phyloP scores from a whole-genome alignment of 345 rosid genomes.

The Ceriops zippeliana region DNA sequence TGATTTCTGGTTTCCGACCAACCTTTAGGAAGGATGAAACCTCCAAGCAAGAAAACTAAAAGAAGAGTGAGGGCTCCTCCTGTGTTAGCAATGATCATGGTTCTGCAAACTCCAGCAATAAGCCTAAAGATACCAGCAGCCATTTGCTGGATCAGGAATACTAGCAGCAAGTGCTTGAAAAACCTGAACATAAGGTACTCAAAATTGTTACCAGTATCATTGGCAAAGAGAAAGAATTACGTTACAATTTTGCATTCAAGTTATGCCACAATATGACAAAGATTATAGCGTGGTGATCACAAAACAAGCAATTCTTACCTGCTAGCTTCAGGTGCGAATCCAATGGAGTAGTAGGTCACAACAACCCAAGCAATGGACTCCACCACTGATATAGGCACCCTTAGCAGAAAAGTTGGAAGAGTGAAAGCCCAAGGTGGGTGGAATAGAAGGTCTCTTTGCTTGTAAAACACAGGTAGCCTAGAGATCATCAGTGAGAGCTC shows the following conservation, averaged over 20 bases:
- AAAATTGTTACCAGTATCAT: no score
- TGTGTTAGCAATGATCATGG: constrained; percentile 44
- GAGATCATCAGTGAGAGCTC: constrained; percentile 40
- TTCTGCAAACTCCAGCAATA: constrained; percentile 42
- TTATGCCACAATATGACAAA: no score
- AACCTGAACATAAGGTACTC: constrained; percentile 33
- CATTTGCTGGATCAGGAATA: constrained; percentile 34
- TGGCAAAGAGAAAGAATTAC: no score
- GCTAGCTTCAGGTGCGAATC: constrained; percentile 39
- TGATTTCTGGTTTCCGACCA: not conserved
- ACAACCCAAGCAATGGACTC: constrained; percentile 41
- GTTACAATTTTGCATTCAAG: no score
- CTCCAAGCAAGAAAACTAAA: constrained; percentile 50
- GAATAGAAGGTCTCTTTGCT: constrained; percentile 37
- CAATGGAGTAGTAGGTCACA: constrained; percentile 50
- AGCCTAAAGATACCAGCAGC: constrained; percentile 24
- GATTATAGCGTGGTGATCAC: no score
- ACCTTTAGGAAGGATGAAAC: constrained; percentile 41
- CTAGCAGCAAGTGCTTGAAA: constrained; percentile 49
- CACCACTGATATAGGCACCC: constrained; percentile 39
- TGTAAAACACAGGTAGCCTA: constrained; percentile 44
- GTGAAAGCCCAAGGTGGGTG: constrained; percentile 57
- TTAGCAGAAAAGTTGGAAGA: constrained; percentile 40
- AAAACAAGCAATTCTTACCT: constrained; percentile 26
- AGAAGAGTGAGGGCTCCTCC: constrained; percentile 36